These are phyloP conservation scores for Ophiosphaerella korrae DNA, from an alignment of 2,329 filamentous ascomycete species.

Conservation along the genomic window DNA sequence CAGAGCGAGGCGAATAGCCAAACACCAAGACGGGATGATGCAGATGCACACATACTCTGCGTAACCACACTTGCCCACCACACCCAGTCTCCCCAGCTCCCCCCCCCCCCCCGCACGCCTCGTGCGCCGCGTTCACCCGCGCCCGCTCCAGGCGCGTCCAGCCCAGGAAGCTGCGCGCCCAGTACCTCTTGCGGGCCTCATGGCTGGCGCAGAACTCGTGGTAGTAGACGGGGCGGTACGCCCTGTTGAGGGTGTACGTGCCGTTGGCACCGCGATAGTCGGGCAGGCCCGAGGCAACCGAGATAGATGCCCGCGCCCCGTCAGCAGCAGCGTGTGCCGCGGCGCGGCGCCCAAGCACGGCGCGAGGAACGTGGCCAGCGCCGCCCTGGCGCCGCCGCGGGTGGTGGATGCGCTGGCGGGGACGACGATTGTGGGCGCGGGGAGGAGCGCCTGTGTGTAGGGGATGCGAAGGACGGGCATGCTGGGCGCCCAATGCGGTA, in stretches of 20 bases:
- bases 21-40: too few species aligned
- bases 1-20: too few species aligned
- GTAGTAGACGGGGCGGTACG: constrained; percentile 89
- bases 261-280: constrained; percentile 91
- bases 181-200: constrained; percentile 88
- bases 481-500: too few species aligned
- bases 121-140: constrained; percentile 79
- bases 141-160: constrained; percentile 83
- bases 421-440: constrained; percentile 74
- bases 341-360: too few species aligned
- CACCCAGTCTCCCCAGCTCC: constrained; percentile 71
- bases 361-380: constrained; percentile 77
- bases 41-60: constrained; percentile 63
- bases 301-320: constrained; percentile 95
- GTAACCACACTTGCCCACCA: constrained; percentile 81
- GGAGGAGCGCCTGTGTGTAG: constrained; percentile 83
- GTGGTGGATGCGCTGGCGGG: constrained; percentile 73
- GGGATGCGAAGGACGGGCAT: constrained; percentile 84
- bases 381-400: constrained; percentile 74
- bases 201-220: constrained; percentile 84
- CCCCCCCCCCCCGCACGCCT: constrained; percentile 74
- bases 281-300: constrained; percentile 87
- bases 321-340: too few species aligned
- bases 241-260: constrained; percentile 90
- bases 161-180: constrained; percentile 91